Conservation (phyloP, 345 rosid species). For the Turnera subulata region DNA sequence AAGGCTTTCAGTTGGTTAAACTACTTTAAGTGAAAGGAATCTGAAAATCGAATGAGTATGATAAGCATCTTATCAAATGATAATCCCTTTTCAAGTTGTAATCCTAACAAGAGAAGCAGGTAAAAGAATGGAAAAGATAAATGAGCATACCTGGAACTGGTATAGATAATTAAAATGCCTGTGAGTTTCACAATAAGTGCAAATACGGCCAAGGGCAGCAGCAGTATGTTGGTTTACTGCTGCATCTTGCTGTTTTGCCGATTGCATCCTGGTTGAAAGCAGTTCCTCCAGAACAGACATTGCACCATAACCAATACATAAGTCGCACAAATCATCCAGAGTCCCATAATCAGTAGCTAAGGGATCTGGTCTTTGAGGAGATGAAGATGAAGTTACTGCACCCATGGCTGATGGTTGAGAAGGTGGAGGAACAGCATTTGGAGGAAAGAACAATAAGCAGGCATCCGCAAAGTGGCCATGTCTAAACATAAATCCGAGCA, state of each 20-base stretch:
- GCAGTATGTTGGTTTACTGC: constrained; percentile 58
- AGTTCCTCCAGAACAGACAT: constrained; percentile 80
- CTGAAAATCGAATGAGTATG: neutral
- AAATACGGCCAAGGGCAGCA: constrained; percentile 72
- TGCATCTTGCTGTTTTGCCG: constrained; percentile 53
- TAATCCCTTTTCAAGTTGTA: neutral
- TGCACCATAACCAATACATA: constrained; percentile 77
- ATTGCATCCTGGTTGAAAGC: constrained; percentile 55
- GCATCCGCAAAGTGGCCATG: constrained; percentile 85
- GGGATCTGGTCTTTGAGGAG: constrained; percentile 90
- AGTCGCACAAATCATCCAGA: constrained; percentile 78
- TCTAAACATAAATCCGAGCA: constrained; percentile 81
- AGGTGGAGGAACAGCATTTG: constrained; percentile 60
- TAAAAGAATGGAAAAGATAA: neutral
- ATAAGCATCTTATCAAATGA: neutral
- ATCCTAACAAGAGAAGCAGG: neutral
- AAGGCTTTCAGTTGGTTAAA: no score
- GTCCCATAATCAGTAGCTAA: constrained; percentile 91
- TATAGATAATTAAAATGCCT: constrained; percentile 83
- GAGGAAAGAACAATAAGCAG: constrained; percentile 83
- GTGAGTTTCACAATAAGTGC: constrained; percentile 77
- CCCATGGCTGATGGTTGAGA: constrained; percentile 62
- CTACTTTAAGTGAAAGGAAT: no score
- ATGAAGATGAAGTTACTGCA: constrained; percentile 55
- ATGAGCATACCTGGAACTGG: constrained; percentile 61